Evolutionary conservation across 768 basidiomycete species (phyloP).

Genomic region (Candolleomyces efflorescens): DNA sequence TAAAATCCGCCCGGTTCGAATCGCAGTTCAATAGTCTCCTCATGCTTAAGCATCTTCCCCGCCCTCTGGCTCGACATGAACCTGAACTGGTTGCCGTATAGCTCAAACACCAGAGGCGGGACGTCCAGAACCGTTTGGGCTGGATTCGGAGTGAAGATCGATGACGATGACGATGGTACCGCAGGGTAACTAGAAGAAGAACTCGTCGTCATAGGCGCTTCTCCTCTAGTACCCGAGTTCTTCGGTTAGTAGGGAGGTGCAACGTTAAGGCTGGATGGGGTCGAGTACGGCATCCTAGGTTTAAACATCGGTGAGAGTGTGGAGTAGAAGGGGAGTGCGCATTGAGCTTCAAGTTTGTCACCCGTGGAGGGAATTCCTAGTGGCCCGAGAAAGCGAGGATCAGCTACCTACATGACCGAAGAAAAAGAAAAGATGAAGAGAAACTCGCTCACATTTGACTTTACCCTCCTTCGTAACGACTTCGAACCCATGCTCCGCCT

Average conservation of each 20-base stretch:
- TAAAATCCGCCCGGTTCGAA: no score
- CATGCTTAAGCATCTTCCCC: constrained; percentile 80
- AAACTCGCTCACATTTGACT: constrained; percentile 69
- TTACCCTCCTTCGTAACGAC: constrained; percentile 66
- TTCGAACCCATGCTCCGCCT: constrained; percentile 87
- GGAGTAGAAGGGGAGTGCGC: constrained; percentile 63
- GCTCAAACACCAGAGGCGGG: constrained; percentile 68
- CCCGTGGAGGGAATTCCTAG: constrained; percentile 74
- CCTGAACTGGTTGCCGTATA: constrained; percentile 84
- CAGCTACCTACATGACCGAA: no score
- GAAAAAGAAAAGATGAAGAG: no score
- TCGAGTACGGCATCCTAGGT: constrained; percentile 22
- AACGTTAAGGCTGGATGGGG: constrained; percentile 9
- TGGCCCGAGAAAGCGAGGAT: no score
- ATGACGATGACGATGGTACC: constrained; percentile 6
- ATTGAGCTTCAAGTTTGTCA: constrained; percentile 73
- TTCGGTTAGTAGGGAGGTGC: no score
- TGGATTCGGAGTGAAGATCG: background rate
- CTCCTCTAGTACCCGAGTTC: no score
- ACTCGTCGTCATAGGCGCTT: no score
- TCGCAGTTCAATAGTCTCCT: constrained; percentile 69
- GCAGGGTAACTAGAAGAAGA: constrained; percentile 1
- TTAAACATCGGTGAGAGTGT: constrained; percentile 35
- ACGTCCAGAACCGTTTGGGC: constrained; percentile 51
- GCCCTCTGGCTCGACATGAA: constrained; percentile 81